These are phyloP conservation scores for Aspergillus hiratsukae DNA, from an alignment of 2,329 filamentous ascomycete genomes.

Conservation along the genomic window DNA sequence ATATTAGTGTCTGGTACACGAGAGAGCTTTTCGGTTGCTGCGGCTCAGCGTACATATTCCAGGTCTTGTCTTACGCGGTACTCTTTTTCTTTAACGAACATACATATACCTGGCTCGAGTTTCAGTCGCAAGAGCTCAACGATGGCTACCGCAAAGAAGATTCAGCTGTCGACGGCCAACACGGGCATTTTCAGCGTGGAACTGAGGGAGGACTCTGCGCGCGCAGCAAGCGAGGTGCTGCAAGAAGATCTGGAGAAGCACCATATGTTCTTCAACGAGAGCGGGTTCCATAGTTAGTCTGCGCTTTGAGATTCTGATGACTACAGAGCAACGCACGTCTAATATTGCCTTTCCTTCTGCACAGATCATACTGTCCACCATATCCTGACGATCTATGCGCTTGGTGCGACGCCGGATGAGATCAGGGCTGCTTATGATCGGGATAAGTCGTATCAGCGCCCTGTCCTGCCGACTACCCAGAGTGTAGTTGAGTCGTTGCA, in stretches of 20 bases:
- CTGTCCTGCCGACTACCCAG: conserved; percentile 45
- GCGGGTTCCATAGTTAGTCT: conserved; percentile 62
- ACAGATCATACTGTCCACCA: conserved; percentile 73
- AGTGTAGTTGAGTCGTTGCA: conserved; percentile 53
- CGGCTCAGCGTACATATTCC: background rate
- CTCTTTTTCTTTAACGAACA: background rate
- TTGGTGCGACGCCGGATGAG: conserved; percentile 59
- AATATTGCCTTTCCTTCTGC: background rate
- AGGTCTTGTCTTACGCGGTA: background rate
- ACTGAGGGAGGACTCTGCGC: conserved; percentile 56
- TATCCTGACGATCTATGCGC: conserved; percentile 69
- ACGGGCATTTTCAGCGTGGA: conserved; percentile 45
- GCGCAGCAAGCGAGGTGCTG: conserved; percentile 61
- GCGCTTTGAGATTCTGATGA: background rate
- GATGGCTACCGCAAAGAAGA: conserved; percentile 48
- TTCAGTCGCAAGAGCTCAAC: conserved; percentile 1
- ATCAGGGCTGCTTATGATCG: conserved; percentile 62
- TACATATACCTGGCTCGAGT: background rate
- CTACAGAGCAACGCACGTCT: background rate
- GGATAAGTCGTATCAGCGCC: conserved; percentile 65
- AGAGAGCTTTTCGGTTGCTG: no score
- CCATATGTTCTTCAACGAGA: conserved; percentile 75
- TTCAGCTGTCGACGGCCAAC: conserved; percentile 43
- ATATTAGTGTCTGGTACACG: no score
- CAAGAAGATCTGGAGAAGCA: conserved; percentile 69